Evolutionary conservation across 192 early-diverging fungal genomes (phyloP), one percentile per base, ranked within the genome.

Genomic region (Mortierella claussenii): DNA sequence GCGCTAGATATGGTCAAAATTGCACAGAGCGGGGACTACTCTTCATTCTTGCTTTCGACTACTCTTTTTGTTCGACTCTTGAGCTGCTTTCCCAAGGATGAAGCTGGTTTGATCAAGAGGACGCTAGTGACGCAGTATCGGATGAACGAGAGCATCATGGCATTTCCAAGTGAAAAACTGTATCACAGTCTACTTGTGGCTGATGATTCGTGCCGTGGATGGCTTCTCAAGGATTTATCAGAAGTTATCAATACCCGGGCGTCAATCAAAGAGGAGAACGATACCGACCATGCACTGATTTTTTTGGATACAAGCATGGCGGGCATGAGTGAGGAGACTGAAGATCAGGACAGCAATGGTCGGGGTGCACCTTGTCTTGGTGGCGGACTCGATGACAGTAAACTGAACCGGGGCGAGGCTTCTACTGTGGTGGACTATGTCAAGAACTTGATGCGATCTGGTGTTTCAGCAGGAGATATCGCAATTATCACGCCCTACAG

Each of bases 401-500:
- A 91, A 52, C 68, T 87, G 21, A 98, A 98, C 80, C 80, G 80
- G 47, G 88, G 89, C 23, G 96, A 98, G 79, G 93, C 91, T 3
- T 71, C 79, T 0, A 78, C 93, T 2, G 91, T 87, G 0, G 83
- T 73, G 0, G 55, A 79, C 18, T 90, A 96, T 60, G 81, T 98
- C 18, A 68, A 81, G 32, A 46, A 53, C 11, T 80, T 98, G 45
- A 60, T 92, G 13, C 68, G 50, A 2, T 87, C 89, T 4, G 94
- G 94, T 0, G 79, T 98, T 4, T 12, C 28, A 0, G 44, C 87
- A 4, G 61, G 62, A 1, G 86, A 92, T 18, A 95, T 98, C 68
- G 93, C 88, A 9, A 89, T 98, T 28, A 96, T 96, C 47, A 92
- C 92, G 6, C 95, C 95, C 1, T 98, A 98, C 78, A 86, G 87